phyloP scores from a whole-genome alignment of 345 rosid genomes.

The Conringia planisiliqua region DNA sequence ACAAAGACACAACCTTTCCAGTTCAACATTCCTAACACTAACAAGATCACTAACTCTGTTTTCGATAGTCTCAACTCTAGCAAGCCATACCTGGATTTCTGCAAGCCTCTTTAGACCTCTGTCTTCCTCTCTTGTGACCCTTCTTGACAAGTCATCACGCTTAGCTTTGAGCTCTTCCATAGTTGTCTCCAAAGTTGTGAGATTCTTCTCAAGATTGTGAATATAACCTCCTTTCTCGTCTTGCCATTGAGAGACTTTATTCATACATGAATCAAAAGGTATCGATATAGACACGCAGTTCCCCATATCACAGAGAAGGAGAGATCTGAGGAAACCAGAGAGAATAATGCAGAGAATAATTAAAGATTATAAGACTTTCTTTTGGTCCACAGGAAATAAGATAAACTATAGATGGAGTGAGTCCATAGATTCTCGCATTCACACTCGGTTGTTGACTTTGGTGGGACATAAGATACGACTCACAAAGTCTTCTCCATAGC shows the following conservation, averaged over 20 bases:
- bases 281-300: not conserved
- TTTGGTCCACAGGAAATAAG: too few species aligned
- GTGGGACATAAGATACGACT: not conserved
- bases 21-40: not conserved
- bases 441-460: not conserved
- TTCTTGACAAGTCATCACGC: not conserved
- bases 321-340: not conserved
- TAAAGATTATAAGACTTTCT: too few species aligned
- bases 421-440: too few species aligned
- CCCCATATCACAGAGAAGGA: not conserved
- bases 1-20: not conserved
- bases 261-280: not conserved
- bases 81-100: constrained; percentile 10
- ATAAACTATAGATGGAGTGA: too few species aligned
- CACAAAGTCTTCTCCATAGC: not conserved
- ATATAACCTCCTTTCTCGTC: not conserved
- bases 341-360: too few species aligned
- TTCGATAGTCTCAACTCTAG: not conserved
- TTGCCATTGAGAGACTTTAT: not conserved
- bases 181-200: not conserved
- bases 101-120: not conserved
- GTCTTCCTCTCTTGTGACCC: constrained; percentile 7
- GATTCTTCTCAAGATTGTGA: not conserved
- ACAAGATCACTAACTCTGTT: not conserved
- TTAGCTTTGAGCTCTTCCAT: not conserved